phyloP scores from a whole-genome alignment of 306 rosid species.

The Calophaca sinica region DNA sequence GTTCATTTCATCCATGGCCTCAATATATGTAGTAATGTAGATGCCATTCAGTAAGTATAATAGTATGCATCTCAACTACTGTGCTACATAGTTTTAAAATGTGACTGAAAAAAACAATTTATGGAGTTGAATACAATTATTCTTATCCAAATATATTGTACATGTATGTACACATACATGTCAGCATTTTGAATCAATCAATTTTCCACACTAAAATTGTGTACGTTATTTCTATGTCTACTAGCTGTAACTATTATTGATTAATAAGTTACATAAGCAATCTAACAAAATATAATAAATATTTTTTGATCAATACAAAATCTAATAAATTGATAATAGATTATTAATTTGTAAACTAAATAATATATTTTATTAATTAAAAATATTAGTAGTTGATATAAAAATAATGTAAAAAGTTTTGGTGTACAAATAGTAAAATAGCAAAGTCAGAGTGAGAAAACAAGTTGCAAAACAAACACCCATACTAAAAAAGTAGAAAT shows the following conservation, averaged over 20 bases:
- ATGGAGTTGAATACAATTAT: too few species aligned
- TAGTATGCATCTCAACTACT: constrained; percentile 10
- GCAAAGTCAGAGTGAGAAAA: not conserved
- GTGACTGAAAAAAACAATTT: not conserved
- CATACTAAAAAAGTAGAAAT: not conserved
- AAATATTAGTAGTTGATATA: not conserved
- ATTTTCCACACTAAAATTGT: too few species aligned
- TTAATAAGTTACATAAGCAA: too few species aligned
- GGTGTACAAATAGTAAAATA: not conserved
- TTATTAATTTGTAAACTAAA: not conserved
- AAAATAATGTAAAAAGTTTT: not conserved
- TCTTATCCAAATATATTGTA: too few species aligned
- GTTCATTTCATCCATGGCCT: too few species aligned
- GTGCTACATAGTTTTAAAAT: not conserved
- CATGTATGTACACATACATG: not conserved
- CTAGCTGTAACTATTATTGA: too few species aligned
- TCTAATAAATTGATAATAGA: too few species aligned
- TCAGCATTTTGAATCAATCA: not conserved
- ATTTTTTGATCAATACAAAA: too few species aligned
- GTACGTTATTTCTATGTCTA: too few species aligned
- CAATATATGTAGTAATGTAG: not conserved
- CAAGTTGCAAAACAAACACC: not conserved
- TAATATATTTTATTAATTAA: not conserved
- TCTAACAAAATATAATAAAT: too few species aligned
- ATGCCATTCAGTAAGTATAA: not conserved